Evolutionary conservation across 2,329 filamentous ascomycete genomes (phyloP).

Genomic region (Aschersonia sp.): DNA sequence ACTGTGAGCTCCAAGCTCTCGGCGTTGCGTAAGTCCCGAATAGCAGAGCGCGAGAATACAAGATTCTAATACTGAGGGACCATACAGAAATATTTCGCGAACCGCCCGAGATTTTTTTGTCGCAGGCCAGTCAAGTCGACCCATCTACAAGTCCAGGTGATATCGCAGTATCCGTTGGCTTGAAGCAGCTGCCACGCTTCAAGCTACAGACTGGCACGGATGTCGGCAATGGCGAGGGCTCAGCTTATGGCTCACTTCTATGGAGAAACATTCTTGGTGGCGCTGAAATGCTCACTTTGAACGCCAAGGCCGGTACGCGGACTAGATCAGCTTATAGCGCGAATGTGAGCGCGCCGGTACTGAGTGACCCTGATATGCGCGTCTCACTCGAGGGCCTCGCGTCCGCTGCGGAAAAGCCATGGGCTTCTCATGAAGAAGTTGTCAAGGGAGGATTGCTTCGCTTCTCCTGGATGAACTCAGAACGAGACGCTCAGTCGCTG

Average conservation of each 20-base stretch:
- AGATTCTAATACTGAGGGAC: not conserved
- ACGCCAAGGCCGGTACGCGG: slow-evolving; percentile 77
- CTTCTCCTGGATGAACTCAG: slow-evolving; percentile 55
- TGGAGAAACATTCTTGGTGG: slow-evolving; percentile 91
- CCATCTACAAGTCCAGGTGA: slow-evolving; percentile 60
- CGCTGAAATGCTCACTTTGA: slow-evolving; percentile 76
- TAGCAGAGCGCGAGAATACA: not conserved
- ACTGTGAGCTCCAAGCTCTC: slow-evolving; percentile 60
- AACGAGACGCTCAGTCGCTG: slow-evolving; percentile 59
- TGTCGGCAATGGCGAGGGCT: slow-evolving; percentile 84
- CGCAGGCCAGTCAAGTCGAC: slow-evolving; percentile 55
- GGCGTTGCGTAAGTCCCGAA: slow-evolving; percentile 50
- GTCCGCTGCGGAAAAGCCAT: slow-evolving; percentile 76
- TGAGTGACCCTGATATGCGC: slow-evolving; percentile 70
- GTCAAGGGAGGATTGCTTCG: slow-evolving; percentile 65
- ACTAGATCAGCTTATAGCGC: slow-evolving; percentile 87
- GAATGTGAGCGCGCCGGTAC: slow-evolving; percentile 67
- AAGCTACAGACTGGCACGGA: slow-evolving; percentile 91
- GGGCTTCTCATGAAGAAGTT: slow-evolving; percentile 88
- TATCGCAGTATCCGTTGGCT: slow-evolving; percentile 68
- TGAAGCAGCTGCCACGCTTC: slow-evolving; percentile 71
- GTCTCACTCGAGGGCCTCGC: slow-evolving; percentile 68
- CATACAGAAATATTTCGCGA: slow-evolving; percentile 70
- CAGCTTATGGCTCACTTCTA: slow-evolving; percentile 75
- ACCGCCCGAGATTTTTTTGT: slow-evolving; percentile 69